Evolutionary conservation across 2,329 filamentous ascomycete species (phyloP), one percentile per base, ranked within the genome.

Genomic region (Alternaria triticimaculans): DNA sequence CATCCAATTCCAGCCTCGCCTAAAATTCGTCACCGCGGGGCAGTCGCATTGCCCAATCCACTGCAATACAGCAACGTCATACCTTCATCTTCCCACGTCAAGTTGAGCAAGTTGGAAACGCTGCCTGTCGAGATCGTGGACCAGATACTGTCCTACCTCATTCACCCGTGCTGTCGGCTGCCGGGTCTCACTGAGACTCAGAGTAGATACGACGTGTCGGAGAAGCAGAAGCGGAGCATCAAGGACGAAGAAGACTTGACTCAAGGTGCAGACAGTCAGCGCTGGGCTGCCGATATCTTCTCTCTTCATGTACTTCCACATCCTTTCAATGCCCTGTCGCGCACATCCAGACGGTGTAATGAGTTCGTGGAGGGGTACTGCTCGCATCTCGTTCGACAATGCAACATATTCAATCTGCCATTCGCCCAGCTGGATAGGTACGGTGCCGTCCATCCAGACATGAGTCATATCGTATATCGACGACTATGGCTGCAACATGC

Each of bases 401-500:
- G 69, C 68, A 76, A 77, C 58, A 64, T 64, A 55, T 77, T 77
- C 68, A 75, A 76, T 21, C 72, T 77, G 26, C 73, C 74, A 0
- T 76, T 75, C 58, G 58, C 66, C 5, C 69, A 68, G 3, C 56
- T 69, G 43, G 73, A 76, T 48, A 60, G 57, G 15, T 54, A 69
- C 44, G 72, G 73, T 8, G 28, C 64, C 11, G 74, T 75, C 5
- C 70, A 75, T 53, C 75, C 76, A 8, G 69, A 72, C 55, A 44
- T 77, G 28, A 73, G 64, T 46, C 28, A 33, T 18, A 76, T 77
- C 15, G 70, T 78, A 11, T 77, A 77, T 55, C 67, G 75, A 6
- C 54, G 74, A 5, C 62, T 78, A 12, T 78, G 74, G 74, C 71
- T 78, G 20, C 74, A 78, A 55, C 69, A 66, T 55, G 74, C 75